Evolutionary conservation across 2,329 filamentous ascomycete species (phyloP), one percentile per base, ranked within the genome.

Genomic region (Pleochaeta shiraiana): DNA sequence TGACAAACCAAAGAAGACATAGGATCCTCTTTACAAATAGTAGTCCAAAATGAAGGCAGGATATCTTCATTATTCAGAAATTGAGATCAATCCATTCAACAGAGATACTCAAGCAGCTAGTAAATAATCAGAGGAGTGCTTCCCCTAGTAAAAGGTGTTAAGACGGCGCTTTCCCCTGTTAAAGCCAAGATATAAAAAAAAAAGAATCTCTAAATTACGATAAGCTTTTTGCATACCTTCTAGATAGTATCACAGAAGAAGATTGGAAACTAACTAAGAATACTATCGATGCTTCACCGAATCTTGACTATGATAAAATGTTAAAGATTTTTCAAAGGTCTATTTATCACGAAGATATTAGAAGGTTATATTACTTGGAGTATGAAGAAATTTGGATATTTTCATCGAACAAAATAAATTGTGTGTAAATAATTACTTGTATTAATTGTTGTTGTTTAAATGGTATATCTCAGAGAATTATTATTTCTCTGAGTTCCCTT

Each of bases 151-250:
- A 33, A 30, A 59, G 26, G 53, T 57, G 11, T 31, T 59, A 30
- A 21, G 21, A 12, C 53, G 24, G 28, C 53, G 53, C 14, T 30
- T 28, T n/a, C 26, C 14, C 16, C 12, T 59, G 12, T n/a, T 30
- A 24, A 59, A 59, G 24, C 53, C 53, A 16, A n/a, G n/a, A n/a
- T n/a, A n/a, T n/a, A n/a, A 26, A 59, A 59, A 59, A 59, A n/a
- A 53, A 21, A 26, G 26, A 30, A 14, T 59, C 53, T 4, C 26
- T 59, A 9, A 59, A 24, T 16, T 4, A 59, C n/a, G 28, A 31
- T 19, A 30, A 59, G 14, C 53, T 59, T 59, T 59, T 59, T 30
- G 53, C 21, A 4, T 59, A 59, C n/a, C 24, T 59, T 14, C 24
- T 30, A 30, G 53, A 59, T 59, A 26, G 28, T 11, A 21, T 59